These are phyloP conservation scores for Phytopythium litorale DNA, from an alignment of 352 stramenopile genomes.

Conservation along the genomic window DNA sequence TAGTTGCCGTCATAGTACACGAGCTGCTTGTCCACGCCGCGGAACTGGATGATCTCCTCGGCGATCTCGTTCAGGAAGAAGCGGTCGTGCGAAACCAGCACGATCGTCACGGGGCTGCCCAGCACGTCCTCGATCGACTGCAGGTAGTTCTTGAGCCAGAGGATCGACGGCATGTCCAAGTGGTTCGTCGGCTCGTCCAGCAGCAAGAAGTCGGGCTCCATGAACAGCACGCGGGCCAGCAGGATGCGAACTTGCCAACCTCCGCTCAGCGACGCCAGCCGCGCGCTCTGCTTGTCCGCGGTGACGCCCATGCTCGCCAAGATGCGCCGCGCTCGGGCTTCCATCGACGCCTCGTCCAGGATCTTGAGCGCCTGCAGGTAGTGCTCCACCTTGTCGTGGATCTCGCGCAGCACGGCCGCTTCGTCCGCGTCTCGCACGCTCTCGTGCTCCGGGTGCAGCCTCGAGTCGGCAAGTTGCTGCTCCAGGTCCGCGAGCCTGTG, in stretches of 20 bases:
- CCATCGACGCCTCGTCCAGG: constrained; percentile 50
- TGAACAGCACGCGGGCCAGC: constrained; percentile 55
- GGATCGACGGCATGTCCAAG: constrained; percentile 80
- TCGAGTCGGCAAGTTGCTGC: constrained; percentile 21
- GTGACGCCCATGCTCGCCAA: constrained; percentile 70
- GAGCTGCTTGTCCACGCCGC: constrained; percentile 48
- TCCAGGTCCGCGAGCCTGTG: constrained; percentile 26
- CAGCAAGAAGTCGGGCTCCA: constrained; percentile 87
- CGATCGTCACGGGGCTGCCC: constrained; percentile 59
- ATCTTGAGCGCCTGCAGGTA: constrained; percentile 43
- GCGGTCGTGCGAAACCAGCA: constrained; percentile 92
- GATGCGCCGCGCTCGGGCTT: constrained; percentile 42
- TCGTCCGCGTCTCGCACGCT: constrained; percentile 24
- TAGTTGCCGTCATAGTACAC: constrained; percentile 64
- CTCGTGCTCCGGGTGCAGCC: constrained; percentile 17
- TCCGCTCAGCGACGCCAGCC: constrained; percentile 44
- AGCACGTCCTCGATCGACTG: constrained; percentile 56
- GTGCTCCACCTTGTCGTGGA: constrained; percentile 37
- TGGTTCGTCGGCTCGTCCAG: constrained; percentile 93
- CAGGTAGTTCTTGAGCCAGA: constrained; percentile 83
- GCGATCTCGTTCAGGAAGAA: constrained; percentile 92
- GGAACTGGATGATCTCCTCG: constrained; percentile 54
- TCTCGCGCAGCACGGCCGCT: constrained; percentile 25
- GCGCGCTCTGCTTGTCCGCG: constrained; percentile 68
- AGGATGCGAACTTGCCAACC: constrained; percentile 65